Conservation (phyloP, 305 asterid genomes). For the Fraxinus xanthoxyloides region DNA sequence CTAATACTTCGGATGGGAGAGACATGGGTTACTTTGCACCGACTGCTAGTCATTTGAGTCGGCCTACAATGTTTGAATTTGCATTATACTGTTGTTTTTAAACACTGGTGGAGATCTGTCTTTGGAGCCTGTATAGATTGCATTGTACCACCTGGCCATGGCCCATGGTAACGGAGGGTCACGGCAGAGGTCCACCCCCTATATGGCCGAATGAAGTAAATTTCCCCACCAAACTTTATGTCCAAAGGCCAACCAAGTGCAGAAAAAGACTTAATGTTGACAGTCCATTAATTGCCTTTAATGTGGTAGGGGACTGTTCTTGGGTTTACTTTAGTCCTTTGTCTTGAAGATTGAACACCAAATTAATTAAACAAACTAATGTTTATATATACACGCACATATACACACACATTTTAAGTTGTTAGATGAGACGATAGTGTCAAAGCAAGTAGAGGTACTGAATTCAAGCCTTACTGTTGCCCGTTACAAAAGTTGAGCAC, state of each 20-base stretch:
- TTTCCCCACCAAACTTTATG: conserved; percentile 20
- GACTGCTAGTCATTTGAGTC: background rate
- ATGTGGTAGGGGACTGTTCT: background rate
- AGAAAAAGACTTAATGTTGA: conserved; percentile 1
- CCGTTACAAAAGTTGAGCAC: background rate
- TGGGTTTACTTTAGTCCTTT: background rate
- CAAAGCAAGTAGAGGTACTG: background rate
- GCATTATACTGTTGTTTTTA: too few species aligned
- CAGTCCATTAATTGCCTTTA: background rate
- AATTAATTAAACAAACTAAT: background rate
- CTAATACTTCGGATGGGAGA: background rate
- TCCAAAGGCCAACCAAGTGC: conserved; percentile 1
- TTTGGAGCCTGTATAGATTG: background rate
- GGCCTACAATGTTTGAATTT: background rate
- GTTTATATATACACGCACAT: too few species aligned
- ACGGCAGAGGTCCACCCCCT: background rate
- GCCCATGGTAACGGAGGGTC: background rate
- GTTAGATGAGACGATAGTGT: background rate
- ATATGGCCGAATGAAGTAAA: conserved; percentile 19
- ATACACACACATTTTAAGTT: background rate
- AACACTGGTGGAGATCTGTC: background rate
- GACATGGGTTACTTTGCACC: background rate
- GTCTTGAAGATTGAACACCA: background rate
- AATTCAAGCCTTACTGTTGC: background rate
- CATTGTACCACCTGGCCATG: background rate